phyloP scores from a whole-genome alignment of 2,329 filamentous ascomycete genomes.

The Aspergillus floridensis region DNA sequence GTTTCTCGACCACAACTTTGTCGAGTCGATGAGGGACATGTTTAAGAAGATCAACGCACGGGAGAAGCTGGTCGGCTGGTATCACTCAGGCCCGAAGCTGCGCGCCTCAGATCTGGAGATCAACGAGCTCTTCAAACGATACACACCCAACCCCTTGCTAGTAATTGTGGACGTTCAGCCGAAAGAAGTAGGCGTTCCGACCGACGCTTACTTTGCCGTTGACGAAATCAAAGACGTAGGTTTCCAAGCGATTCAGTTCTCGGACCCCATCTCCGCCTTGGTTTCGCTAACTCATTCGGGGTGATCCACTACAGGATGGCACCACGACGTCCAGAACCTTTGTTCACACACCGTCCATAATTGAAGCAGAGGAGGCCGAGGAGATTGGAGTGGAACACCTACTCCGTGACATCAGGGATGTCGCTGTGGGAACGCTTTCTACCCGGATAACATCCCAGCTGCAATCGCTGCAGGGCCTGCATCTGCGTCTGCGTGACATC shows the following conservation, averaged over 20 bases:
- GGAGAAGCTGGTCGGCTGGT: constrained; percentile 99
- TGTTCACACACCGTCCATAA: constrained; percentile 95
- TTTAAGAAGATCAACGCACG: constrained; percentile 99
- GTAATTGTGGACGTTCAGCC: constrained; percentile 99
- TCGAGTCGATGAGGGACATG: constrained; percentile 99
- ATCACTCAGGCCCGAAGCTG: constrained; percentile 96
- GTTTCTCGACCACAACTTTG: constrained; percentile 99
- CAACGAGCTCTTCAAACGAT: constrained; percentile 99
- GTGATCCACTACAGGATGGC: constrained; percentile 65
- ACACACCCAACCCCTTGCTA: constrained; percentile 91
- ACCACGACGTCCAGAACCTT: constrained; percentile 97
- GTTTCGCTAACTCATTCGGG: neutral
- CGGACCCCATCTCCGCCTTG: neutral
- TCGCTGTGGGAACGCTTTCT: constrained; percentile 92
- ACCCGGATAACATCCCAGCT: constrained; percentile 97
- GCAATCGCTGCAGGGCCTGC: constrained; percentile 92
- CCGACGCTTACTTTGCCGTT: constrained; percentile 97
- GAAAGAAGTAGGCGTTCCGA: constrained; percentile 95
- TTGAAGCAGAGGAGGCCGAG: constrained; percentile 97
- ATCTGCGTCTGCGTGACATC: constrained; percentile 91
- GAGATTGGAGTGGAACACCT: constrained; percentile 98
- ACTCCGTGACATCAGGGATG: constrained; percentile 94
- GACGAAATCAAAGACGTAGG: constrained; percentile 99
- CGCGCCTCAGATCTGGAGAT: constrained; percentile 96
- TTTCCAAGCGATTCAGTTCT: constrained; percentile 17